Evolutionary conservation across 2,329 filamentous ascomycete genomes (phyloP).

Genomic region (Ceratocystis smalleyi): DNA sequence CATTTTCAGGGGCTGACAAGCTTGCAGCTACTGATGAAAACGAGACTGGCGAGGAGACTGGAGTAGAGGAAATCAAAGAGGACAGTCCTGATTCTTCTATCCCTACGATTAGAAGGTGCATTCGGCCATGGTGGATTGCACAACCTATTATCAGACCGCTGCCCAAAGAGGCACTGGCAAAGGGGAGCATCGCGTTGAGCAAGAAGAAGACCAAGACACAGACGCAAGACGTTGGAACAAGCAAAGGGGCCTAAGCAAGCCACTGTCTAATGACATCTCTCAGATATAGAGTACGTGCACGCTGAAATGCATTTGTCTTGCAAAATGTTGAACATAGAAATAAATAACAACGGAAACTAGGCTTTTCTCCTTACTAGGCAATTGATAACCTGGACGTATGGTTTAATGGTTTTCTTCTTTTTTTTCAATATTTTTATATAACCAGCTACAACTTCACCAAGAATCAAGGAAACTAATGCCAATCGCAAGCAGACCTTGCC

Average conservation of each 20-base stretch:
- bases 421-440: too few species aligned
- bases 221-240: constrained; percentile 20
- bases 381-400: background rate
- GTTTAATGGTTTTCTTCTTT: background rate
- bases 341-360: background rate
- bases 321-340: background rate
- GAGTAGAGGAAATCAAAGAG: constrained; percentile 28
- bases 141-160: constrained; percentile 77
- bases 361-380: background rate
- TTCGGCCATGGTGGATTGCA: constrained; percentile 75
- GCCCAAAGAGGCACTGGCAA: constrained; percentile 72
- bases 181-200: constrained; percentile 58
- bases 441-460: too few species aligned
- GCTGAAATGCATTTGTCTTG: background rate
- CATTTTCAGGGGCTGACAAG: constrained; percentile 13
- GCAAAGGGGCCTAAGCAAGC: background rate
- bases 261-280: background rate
- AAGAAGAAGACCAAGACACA: constrained; percentile 47
- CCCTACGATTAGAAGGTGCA: constrained; percentile 51
- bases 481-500: too few species aligned
- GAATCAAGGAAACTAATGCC: too few species aligned
- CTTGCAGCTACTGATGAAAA: constrained; percentile 17
- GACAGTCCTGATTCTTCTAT: constrained; percentile 38
- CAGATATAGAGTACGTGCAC: background rate
- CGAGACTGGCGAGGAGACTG: constrained; percentile 19